Evolutionary conservation across 208 protist species (phyloP).

Genomic region (Leptomonas pyrrhocoris): DNA sequence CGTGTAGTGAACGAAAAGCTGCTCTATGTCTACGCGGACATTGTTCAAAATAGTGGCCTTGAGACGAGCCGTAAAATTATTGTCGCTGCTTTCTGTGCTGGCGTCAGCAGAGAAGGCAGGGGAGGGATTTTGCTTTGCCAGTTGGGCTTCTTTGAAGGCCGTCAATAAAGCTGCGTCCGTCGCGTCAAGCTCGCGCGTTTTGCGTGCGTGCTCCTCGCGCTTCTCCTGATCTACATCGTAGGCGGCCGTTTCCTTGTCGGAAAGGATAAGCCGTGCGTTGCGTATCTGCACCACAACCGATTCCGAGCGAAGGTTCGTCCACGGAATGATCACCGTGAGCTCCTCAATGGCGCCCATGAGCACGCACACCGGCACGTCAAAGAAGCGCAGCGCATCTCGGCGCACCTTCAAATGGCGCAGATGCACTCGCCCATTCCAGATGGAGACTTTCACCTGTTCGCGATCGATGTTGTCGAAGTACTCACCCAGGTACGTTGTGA

Average conservation of each 20-base stretch:
- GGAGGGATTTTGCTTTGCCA: slow-evolving; percentile 1
- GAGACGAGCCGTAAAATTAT: slow-evolving; percentile 75
- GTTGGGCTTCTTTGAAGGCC: slow-evolving; percentile 27
- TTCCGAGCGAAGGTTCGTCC: slow-evolving; percentile 74
- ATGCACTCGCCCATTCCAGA: slow-evolving; percentile 82
- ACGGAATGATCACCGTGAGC: slow-evolving; percentile 75
- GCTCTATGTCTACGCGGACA: slow-evolving; percentile 59
- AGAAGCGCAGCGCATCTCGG: slow-evolving; percentile 62
- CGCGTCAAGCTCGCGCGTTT: slow-evolving; percentile 46
- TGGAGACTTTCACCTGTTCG: slow-evolving; percentile 83
- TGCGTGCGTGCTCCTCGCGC: slow-evolving; percentile 48
- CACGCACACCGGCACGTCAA: slow-evolving; percentile 67
- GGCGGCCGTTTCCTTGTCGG: slow-evolving; percentile 53
- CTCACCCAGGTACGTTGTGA: slow-evolving; percentile 80
- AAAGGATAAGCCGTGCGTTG: slow-evolving; percentile 54
- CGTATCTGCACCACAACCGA: slow-evolving; percentile 66
- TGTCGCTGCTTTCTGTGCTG: slow-evolving; percentile 29
- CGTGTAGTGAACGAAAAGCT: slow-evolving; percentile 60
- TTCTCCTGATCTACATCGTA: slow-evolving; percentile 58
- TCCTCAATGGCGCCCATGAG: slow-evolving; percentile 68
- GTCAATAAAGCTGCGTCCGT: slow-evolving; percentile 50
- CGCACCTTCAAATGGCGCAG: slow-evolving; percentile 65
- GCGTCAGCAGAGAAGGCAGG: not conserved
- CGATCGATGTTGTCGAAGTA: slow-evolving; percentile 87
- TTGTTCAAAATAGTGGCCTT: slow-evolving; percentile 83